Base-by-base conservation (phyloP, 2,329 filamentous ascomycete species). In the Alternaria infectoria region DNA sequence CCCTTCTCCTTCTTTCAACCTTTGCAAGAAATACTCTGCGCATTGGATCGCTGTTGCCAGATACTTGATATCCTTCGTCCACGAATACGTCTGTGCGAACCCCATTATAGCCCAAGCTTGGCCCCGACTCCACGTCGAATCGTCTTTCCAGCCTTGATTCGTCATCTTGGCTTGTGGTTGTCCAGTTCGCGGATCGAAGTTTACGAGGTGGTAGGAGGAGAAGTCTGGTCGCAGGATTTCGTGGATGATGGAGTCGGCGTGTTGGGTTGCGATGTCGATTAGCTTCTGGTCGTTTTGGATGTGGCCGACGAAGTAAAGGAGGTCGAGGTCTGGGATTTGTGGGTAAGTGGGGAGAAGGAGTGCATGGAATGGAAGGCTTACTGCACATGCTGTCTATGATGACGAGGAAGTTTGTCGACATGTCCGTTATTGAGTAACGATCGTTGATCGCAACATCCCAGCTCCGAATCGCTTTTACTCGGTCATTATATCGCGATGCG, bases 101-200 rank as follows among this genome's bases (percentile, higher is more conserved):
- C 84, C 84, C 51, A 81, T 77, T 3, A 86, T 82, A 0, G 81
- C 80, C 84, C 84, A 86, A 0, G 83, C 83, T 59, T 86, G 84
- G 0, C 84, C 84, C 4, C 84, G 78, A 6, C 80, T 74, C 84
- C 84, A 86, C 10, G 80, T 83, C 0, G 81, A 84, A 2, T 70
- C 69, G 55, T 85, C 81, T 2, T 69, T 70, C 68, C 80, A 81
- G 0, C 84, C 84, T 66, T 86, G 84, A 51, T 85, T 83, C 0
- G 84, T 86, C 59, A 84, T 76, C n/a, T 79, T 79, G 19, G 81
- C 77, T 64, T 84, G 84, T 7, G 86, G 68, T 0, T 63, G 66
- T 0, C 85, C 84, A 0, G 77, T 83, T 0, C 60, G 62, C 0
- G 84, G 81, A 13, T 83, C 74, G 54, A 86, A 84, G 57, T 83